Evolutionary conservation across 2,329 filamentous ascomycete species (phyloP), one percentile per base, ranked within the genome.

Genomic region (Trichoderma semiorbis): DNA sequence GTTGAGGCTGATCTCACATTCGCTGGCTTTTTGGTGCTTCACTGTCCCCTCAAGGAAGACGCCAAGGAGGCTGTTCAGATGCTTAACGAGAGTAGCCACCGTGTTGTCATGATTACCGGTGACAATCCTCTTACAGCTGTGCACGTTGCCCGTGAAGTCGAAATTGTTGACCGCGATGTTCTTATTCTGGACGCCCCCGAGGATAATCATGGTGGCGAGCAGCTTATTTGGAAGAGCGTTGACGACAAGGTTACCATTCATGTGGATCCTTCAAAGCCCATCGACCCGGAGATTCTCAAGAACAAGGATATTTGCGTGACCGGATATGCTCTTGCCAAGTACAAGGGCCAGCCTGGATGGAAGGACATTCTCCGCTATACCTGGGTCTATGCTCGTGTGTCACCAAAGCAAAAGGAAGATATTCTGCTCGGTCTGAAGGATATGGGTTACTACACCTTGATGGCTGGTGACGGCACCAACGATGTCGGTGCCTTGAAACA

Each of bases 401-500:
- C 96, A 1, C 96, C 96, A 10, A 98, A 97, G 86, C 96, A 99
- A 79, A 99, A 99, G 85, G 96, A 99, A 82, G 95, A 98, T 69
- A 98, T 99, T 78, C 87, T 99, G n/a, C 89, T 97, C 26, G 96
- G 96, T 47, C 89, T 98, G 74, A 98, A 97, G 84, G 95, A 97
- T 78, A 93, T 94, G 84, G 96, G 96, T 64, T 99, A 99, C 85
- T 98, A 96, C 73, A 99, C 96, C 34, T 88, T 99, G 74, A 99
- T 99, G 96, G 97, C 95, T 77, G 96, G 96, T 82, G 96, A 99
- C 78, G 96, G 96, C 74, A 99, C 96, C 70, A 99, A 99, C 81
- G 96, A 99, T 79, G 96, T 99, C 70, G 96, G 96, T 75, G 96
- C 96, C 58, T 85, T 99, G 78, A 99, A 99, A 86, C 96, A 99